These are phyloP conservation scores for Dorcoceras hygrometricum DNA, from an alignment of 257 asterid genomes.

Conservation along the genomic window DNA sequence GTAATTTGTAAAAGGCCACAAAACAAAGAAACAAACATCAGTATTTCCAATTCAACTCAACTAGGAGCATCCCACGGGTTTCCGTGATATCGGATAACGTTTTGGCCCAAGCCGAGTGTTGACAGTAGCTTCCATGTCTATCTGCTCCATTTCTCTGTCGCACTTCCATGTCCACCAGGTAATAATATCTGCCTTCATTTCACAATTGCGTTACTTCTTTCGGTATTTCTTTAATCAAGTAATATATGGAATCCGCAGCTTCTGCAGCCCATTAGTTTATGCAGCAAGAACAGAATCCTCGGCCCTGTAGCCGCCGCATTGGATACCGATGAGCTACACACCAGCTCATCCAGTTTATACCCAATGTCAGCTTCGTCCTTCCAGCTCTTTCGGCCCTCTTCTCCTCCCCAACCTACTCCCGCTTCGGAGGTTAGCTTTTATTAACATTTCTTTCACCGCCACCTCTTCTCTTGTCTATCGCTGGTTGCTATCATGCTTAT, in stretches of 20 bases:
- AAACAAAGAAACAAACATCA: no score
- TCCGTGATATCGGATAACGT: background rate
- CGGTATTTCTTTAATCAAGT: no score
- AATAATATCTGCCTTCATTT: no score
- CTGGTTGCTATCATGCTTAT: background rate
- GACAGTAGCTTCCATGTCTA: background rate
- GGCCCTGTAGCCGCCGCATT: constrained; percentile 30
- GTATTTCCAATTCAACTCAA: no score
- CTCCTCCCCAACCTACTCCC: constrained; percentile 44
- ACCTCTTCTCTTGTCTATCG: background rate
- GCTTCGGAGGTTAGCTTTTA: constrained; percentile 67
- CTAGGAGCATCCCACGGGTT: no score
- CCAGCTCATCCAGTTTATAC: constrained; percentile 32
- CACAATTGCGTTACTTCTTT: background rate
- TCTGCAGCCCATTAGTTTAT: constrained; percentile 26
- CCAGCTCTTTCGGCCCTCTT: constrained; percentile 55
- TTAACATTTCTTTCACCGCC: no score
- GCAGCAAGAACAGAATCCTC: constrained; percentile 29
- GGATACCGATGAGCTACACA: constrained; percentile 32
- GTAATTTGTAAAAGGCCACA: no score
- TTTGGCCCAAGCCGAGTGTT: background rate
- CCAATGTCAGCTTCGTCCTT: constrained; percentile 39
- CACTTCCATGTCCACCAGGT: background rate
- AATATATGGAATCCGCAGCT: constrained; percentile 24
- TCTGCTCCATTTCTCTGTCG: background rate